Evolutionary conservation across 2,329 filamentous ascomycete species (phyloP), one percentile per base, ranked within the genome.

Genomic region (Fusarium graminum): DNA sequence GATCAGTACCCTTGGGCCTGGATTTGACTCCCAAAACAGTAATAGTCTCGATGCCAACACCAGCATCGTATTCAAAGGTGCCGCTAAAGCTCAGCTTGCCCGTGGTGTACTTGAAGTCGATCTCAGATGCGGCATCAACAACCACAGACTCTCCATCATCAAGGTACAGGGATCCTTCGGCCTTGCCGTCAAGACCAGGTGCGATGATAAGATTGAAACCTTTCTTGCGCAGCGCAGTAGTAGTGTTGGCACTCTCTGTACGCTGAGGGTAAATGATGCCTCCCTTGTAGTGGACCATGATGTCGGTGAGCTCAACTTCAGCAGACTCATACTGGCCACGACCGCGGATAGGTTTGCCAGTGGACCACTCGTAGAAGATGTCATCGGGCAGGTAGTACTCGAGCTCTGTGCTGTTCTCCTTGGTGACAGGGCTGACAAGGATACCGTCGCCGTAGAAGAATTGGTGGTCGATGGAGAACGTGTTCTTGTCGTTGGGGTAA

Each of bases 151-250:
- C 85, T 13, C 92, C 92, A 59, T 94, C 92, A 66, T 94, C 92
- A 4, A 94, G 80, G 72, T 93, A 94, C 59, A 94, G 78, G 19
- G 80, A 80, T 0, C 92, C 92, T 1, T 74, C 75, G 0, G 92
- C 92, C 9, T 79, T 86, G 2, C 90, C 90, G 52, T 91, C 81
- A 0, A 76, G 71, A 2, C 83, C 87, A 0, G 90, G 84, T 0
- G 91, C 89, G 30, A 94, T 82, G 26, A 93, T 73, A 49, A 94
- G 79, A 69, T 88, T 83, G 76, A 94, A 93, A 52, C 88, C 81
- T 68, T 90, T 81, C 64, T 85, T 83, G 16, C 89, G 82, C 38
- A 91, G 78, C 25, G 83, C 85, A 0, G 82, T 83, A 2, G 89
- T 91, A 0, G 89, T 91, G 78, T 88, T 88, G 29, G 85, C 84